These are phyloP conservation scores for Colletotrichum eleusines DNA, from an alignment of 2,329 filamentous ascomycete species.

Conservation along the genomic window DNA sequence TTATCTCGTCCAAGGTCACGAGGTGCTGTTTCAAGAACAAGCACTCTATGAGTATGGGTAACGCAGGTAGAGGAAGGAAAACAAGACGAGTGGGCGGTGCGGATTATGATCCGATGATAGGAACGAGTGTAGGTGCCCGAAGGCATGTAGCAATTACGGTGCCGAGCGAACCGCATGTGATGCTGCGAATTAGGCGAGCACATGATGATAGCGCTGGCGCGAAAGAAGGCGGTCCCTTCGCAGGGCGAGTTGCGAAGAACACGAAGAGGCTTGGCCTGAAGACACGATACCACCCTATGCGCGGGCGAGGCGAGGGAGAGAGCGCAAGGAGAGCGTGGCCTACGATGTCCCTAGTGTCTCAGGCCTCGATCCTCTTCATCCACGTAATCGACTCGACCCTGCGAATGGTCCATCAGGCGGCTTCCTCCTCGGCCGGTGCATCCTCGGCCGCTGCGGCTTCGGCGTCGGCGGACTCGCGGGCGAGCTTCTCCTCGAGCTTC, in stretches of 20 bases:
- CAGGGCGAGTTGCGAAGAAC: constrained; percentile 23
- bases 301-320: background rate
- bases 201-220: constrained; percentile 1
- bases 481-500: constrained; percentile 51
- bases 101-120: background rate
- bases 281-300: background rate
- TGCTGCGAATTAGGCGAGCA: background rate
- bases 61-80: background rate
- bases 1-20: constrained; percentile 37
- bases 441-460: constrained; percentile 24
- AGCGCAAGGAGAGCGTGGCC: background rate
- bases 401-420: constrained; percentile 31
- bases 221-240: constrained; percentile 12
- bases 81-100: background rate
- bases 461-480: constrained; percentile 43
- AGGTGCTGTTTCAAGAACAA: constrained; percentile 16
- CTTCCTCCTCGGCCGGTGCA: constrained; percentile 13
- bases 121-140: constrained; percentile 32
- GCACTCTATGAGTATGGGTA: background rate
- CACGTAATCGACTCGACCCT: constrained; percentile 33
- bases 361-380: constrained; percentile 14
- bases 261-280: background rate
- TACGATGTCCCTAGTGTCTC: background rate
- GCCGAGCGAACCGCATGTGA: background rate
- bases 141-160: background rate